A percentile compares a stretch with the other conserved stretches of the same genome.
phyloP scores from a whole-genome alignment of 2,329 filamentous ascomycete species.

The Exophiala aquamarina region DNA sequence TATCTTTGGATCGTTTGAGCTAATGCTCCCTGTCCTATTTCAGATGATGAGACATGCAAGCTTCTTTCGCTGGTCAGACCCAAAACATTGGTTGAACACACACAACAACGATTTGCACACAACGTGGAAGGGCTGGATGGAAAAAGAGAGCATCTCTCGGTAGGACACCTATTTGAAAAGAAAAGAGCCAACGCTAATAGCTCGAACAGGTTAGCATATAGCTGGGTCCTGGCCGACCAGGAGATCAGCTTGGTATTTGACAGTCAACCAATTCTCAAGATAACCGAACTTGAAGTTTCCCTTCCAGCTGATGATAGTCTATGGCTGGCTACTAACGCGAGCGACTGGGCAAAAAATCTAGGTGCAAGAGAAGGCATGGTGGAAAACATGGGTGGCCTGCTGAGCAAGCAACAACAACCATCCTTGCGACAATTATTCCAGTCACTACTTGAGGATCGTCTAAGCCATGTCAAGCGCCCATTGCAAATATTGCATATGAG shows the following conservation, averaged over 20 bases:
- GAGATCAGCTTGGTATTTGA: slow-evolving; percentile 1
- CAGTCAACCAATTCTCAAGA: background rate
- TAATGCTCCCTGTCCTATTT: no score
- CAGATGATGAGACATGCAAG: no score
- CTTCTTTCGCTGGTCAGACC: no score
- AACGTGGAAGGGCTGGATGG: no score
- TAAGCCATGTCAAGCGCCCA: background rate
- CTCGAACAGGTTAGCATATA: background rate
- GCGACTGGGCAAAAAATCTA: background rate
- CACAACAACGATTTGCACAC: no score
- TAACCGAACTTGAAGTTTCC: background rate
- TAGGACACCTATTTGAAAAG: no score
- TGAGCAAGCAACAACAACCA: no score
- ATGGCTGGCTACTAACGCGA: background rate
- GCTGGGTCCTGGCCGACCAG: background rate
- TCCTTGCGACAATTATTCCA: background rate
- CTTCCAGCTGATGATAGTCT: background rate
- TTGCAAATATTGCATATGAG: background rate
- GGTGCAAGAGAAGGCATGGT: background rate
- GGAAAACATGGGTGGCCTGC: no score
- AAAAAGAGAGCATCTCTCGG: no score
- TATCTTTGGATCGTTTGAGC: no score
- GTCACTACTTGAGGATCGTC: background rate
- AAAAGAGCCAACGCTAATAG: no score
- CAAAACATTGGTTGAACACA: no score